Percentiles rank a stretch among this genome's conserved stretches.
Conservation (phyloP, 2,329 filamentous ascomycete species). For the Pseudogymnoascus sp. region DNA sequence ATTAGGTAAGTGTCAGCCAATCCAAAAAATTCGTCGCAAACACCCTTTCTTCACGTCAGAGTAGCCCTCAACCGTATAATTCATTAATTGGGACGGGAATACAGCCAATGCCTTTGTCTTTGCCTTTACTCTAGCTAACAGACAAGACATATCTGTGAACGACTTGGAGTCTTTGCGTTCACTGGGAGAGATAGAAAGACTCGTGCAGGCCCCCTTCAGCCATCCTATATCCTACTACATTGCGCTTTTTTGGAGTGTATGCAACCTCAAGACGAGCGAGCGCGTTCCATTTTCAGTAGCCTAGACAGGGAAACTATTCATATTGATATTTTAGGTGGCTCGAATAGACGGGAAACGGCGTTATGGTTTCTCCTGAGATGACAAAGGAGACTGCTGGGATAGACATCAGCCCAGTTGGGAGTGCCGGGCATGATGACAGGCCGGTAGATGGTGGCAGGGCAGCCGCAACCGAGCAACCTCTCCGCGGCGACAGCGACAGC, state of each 20-base stretch:
- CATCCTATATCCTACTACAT: not conserved
- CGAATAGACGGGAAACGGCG: not conserved
- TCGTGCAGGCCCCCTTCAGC: slow-evolving; percentile 20
- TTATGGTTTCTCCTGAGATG: slow-evolving; percentile 7
- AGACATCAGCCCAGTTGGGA: not conserved
- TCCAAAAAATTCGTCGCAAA: slow-evolving; percentile 1
- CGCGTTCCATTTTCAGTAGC: not conserved
- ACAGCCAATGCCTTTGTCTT: not conserved
- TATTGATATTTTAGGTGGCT: not conserved
- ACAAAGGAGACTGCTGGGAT: not conserved
- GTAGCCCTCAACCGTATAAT: not conserved
- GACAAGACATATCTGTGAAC: slow-evolving; percentile 42
- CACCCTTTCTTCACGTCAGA: not conserved
- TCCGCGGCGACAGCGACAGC: slow-evolving; percentile 13
- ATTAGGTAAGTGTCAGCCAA: not conserved
- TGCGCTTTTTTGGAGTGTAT: not conserved
- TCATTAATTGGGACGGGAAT: not conserved
- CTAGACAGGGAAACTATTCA: not conserved
- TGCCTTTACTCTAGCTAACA: not conserved
- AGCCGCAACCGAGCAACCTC: slow-evolving; percentile 22
- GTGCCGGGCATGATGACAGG: not conserved
- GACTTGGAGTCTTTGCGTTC: slow-evolving; percentile 63
- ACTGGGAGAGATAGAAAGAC: slow-evolving; percentile 51
- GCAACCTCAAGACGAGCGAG: not conserved
- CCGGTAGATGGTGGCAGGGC: slow-evolving; percentile 17